Base-by-base conservation (phyloP, 192 early-diverging fungal genomes). In the Coemansia brasiliensis region DNA sequence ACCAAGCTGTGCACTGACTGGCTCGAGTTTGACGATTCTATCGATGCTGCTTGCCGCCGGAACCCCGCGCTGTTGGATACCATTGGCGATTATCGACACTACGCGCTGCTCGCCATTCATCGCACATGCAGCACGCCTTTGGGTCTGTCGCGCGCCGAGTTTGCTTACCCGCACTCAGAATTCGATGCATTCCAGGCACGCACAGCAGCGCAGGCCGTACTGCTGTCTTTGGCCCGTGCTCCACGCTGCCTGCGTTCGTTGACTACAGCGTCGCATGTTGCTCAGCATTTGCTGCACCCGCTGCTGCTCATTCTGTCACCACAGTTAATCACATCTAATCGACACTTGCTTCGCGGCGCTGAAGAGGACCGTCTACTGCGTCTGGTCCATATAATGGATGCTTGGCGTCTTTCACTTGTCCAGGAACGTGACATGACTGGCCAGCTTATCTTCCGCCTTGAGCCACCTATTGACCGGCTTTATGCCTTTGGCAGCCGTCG, bases 291-390 rank as follows among this genome's bases (percentile, higher is more conserved):
- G 0, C 52, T 88, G 3, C 81, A 89, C 20, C 81, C 74, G 22
- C 73, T 98, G 7, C 13, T 92, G 48, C 77, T 81, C 5, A 94
- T 98, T 16, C 52, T 96, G 18, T 88, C 90, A 3, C 92, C 94
- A 12, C 81, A 88, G 35, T 50, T 95, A 59, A 54, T 79, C 26
- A 82, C 86, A 3, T 86, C 91, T 27, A 85, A 84, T 73, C 59
- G 67, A 39, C 69, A 69, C 41, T 50, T 72, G 55, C 55, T 79
- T 21, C 68, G 69, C 52, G 65, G 67, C 39, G 52, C 49, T 9
- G 69, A 79, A 55, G n/a, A 32, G 10, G 59, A 32, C 10, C 54
- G 58, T 1, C 16, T 74, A 40, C 20, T 26, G 8, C 48, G 71
- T 12, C 59, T 67, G 51, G 71, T 76, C 32, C 69, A 57, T 25